Conservation (phyloP, 495 filamentous ascomycete genomes). For the Clohesyomyces aquaticus region DNA sequence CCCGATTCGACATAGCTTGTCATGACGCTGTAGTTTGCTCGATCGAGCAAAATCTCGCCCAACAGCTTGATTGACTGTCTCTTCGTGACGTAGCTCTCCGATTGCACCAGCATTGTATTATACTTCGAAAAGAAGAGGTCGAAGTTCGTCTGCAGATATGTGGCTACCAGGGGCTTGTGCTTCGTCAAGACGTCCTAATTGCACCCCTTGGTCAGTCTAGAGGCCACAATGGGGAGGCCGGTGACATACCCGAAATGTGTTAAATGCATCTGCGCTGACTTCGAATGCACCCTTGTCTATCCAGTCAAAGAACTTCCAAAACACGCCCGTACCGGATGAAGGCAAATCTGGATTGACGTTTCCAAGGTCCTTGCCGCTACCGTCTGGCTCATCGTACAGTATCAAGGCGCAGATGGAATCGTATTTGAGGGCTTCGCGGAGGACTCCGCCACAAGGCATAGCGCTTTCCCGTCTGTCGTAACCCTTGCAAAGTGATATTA, state of each 20-base stretch:
- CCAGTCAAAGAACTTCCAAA: conserved; percentile 99
- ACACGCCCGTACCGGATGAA: conserved; percentile 77
- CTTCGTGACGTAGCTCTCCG: conserved; percentile 96
- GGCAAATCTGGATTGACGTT: conserved; percentile 68
- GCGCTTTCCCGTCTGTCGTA: conserved; percentile 91
- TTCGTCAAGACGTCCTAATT: conserved; percentile 86
- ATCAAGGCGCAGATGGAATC: conserved; percentile 87
- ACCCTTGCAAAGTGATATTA: conserved; percentile 84
- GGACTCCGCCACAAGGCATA: conserved; percentile 85
- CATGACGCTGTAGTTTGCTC: conserved; percentile 98
- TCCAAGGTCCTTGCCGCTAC: conserved; percentile 57
- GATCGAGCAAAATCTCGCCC: conserved; percentile 90
- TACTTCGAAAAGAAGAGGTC: conserved; percentile 88
- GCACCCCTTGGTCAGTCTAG: neutral
- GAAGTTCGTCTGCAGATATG: conserved; percentile 85
- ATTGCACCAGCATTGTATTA: conserved; percentile 84
- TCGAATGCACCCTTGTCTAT: conserved; percentile 95
- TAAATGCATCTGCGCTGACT: conserved; percentile 95
- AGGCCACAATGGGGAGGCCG: neutral
- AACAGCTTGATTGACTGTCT: conserved; percentile 96
- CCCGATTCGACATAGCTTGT: conserved; percentile 92
- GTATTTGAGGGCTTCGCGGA: conserved; percentile 90
- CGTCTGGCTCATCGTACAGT: conserved; percentile 81
- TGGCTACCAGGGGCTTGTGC: conserved; percentile 85
- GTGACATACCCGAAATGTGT: conserved; percentile 80